These are phyloP conservation scores for Calonectria pseudoturangicola DNA, from an alignment of 2,329 filamentous ascomycete species.

Conservation along the genomic window DNA sequence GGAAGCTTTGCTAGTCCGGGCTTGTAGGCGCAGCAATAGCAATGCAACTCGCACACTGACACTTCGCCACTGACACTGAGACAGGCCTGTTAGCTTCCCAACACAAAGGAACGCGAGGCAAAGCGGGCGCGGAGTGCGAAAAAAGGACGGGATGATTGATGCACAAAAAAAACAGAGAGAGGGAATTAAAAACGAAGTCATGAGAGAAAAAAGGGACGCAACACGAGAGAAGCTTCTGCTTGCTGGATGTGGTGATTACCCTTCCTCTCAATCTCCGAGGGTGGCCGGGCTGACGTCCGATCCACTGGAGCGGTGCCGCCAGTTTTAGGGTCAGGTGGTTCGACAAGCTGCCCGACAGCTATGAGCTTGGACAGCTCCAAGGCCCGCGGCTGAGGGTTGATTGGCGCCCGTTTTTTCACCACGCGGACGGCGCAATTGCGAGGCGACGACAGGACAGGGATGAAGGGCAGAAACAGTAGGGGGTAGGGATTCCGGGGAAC, in stretches of 20 bases:
- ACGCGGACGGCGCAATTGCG: constrained; percentile 32
- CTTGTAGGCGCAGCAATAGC: constrained; percentile 41
- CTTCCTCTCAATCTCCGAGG: constrained; percentile 48
- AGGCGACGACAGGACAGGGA: constrained; percentile 30
- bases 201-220: constrained; percentile 21
- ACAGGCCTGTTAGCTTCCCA: constrained; percentile 10
- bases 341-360: constrained; percentile 42
- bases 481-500: constrained; percentile 46
- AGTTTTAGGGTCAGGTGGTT: constrained; percentile 53
- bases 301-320: constrained; percentile 47
- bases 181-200: constrained; percentile 31
- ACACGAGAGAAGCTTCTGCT: constrained; percentile 32
- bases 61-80: constrained; percentile 24
- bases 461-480: constrained; percentile 31
- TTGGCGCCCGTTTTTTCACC: constrained; percentile 33
- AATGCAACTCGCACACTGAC: constrained; percentile 31
- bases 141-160: constrained; percentile 18
- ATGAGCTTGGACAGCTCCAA: constrained; percentile 53
- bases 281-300: constrained; percentile 40
- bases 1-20: constrained; percentile 31
- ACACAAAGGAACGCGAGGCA: background rate
- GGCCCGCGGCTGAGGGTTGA: constrained; percentile 47
- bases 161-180: background rate
- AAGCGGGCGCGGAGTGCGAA: background rate
- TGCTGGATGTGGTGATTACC: constrained; percentile 29